Conservation (phyloP, 2,329 filamentous ascomycete genomes). For the Colletotrichum brevisporum region DNA sequence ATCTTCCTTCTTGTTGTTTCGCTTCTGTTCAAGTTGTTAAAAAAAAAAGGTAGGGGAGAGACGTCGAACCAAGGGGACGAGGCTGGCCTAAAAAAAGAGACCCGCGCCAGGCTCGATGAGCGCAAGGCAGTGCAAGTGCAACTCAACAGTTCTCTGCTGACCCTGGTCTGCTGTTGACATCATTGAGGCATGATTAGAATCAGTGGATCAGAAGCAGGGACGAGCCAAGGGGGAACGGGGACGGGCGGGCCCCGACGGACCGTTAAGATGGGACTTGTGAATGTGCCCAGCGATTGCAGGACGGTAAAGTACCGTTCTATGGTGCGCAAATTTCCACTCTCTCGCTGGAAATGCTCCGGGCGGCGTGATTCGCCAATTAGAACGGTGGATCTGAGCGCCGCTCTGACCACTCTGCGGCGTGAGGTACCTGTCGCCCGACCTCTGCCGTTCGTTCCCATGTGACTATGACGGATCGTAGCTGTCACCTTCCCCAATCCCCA, state of each 20-base stretch:
- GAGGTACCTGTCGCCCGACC: conserved; percentile 16
- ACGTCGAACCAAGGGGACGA: background rate
- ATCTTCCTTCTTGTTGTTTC: conserved; percentile 11
- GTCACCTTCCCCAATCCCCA: conserved; percentile 9
- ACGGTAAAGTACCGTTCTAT: conserved; percentile 16
- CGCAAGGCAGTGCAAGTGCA: conserved; percentile 29
- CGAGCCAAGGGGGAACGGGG: conserved; percentile 17
- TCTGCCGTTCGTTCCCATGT: conserved; percentile 34
- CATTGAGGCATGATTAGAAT: conserved; percentile 38
- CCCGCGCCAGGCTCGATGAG: conserved; percentile 1
- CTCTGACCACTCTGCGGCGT: conserved; percentile 32
- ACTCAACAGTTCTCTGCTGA: conserved; percentile 38
- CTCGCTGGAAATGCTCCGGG: conserved; percentile 36
- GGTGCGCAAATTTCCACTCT: conserved; percentile 15
- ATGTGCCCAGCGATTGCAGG: no score
- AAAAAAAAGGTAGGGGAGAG: no score
- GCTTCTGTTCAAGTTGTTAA: no score
- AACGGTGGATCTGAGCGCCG: conserved; percentile 16
- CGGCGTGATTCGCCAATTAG: conserved; percentile 33
- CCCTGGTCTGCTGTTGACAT: conserved; percentile 39
- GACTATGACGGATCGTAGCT: conserved; percentile 28
- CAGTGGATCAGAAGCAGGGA: conserved; percentile 34
- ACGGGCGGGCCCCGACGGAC: conserved; percentile 4
- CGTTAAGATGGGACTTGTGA: conserved; percentile 9
- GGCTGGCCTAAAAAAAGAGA: background rate